Evolutionary conservation across 2,329 filamentous ascomycete species (phyloP).

Genomic region (Polychaeton citri): DNA sequence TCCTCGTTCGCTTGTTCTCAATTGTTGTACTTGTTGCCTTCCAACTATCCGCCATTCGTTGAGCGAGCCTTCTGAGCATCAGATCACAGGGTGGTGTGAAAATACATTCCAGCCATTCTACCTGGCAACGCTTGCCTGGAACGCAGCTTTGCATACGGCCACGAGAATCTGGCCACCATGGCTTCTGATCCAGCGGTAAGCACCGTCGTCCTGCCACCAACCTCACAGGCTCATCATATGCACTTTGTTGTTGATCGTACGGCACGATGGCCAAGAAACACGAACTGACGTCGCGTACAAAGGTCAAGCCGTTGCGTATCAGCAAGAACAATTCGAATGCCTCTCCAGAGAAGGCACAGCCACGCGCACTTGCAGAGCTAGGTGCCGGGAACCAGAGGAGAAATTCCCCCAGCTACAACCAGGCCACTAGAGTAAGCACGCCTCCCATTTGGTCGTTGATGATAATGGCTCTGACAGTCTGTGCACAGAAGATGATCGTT

Average conservation of each 20-base stretch:
- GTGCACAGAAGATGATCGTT: conserved; percentile 49
- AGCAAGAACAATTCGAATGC: conserved; percentile 51
- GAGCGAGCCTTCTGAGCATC: too few relatives aligned
- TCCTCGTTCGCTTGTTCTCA: too few relatives aligned
- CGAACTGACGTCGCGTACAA: conserved; percentile 3
- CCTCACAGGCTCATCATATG: too few relatives aligned
- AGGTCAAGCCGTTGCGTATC: conserved; percentile 70
- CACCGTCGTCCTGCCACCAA: background rate
- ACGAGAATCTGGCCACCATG: background rate
- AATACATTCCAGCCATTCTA: background rate
- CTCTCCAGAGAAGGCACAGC: conserved; percentile 52
- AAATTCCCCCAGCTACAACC: conserved; percentile 87
- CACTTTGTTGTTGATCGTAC: too few relatives aligned
- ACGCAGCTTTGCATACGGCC: background rate
- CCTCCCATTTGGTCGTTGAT: background rate
- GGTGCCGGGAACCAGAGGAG: conserved; percentile 72
- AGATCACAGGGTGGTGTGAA: too few relatives aligned
- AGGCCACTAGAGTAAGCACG: conserved; percentile 50
- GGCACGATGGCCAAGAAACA: background rate
- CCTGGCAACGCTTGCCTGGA: background rate
- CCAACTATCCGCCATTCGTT: too few relatives aligned
- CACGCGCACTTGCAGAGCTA: conserved; percentile 77
- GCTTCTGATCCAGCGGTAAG: background rate
- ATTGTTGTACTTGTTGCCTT: too few relatives aligned
- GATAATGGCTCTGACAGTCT: background rate